Evolutionary conservation across 176 grass and related monocot genomes (phyloP).

Genomic region (Triticum urartu): DNA sequence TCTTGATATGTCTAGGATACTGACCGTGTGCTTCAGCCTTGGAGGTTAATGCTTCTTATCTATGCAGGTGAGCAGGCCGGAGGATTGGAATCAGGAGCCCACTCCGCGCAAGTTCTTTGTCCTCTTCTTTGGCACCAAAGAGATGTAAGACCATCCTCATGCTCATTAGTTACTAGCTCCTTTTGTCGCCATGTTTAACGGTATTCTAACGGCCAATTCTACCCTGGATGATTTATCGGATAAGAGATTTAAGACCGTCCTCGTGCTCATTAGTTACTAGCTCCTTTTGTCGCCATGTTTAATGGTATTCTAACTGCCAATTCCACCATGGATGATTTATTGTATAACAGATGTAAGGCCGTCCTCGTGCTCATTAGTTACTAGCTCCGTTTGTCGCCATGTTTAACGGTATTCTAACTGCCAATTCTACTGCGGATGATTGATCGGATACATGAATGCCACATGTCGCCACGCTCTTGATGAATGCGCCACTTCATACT

Average conservation of each 20-base stretch:
- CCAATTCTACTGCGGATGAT: neutral
- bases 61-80: slow-evolving; percentile 83
- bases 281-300: neutral
- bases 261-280: neutral
- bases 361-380: neutral
- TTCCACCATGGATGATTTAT: neutral
- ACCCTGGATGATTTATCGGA: neutral
- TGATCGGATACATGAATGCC: neutral
- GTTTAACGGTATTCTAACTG: neutral
- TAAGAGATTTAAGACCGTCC: neutral
- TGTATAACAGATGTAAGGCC: too few species aligned
- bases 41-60: slow-evolving; percentile 7
- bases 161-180: neutral
- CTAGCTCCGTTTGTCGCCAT: neutral
- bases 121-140: slow-evolving; percentile 81
- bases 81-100: slow-evolving; percentile 54
- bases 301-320: neutral
- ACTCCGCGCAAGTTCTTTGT: slow-evolving; percentile 79
- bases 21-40: neutral
- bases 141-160: slow-evolving; percentile 60
- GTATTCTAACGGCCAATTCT: neutral
- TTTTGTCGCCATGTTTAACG: neutral
- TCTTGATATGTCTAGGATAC: neutral
- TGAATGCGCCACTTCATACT: neutral
- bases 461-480: neutral